Evolutionary conservation across 805 yeast genomes (phyloP), one percentile per base, ranked within the genome.

Genomic region (Teunomyces atbi): DNA sequence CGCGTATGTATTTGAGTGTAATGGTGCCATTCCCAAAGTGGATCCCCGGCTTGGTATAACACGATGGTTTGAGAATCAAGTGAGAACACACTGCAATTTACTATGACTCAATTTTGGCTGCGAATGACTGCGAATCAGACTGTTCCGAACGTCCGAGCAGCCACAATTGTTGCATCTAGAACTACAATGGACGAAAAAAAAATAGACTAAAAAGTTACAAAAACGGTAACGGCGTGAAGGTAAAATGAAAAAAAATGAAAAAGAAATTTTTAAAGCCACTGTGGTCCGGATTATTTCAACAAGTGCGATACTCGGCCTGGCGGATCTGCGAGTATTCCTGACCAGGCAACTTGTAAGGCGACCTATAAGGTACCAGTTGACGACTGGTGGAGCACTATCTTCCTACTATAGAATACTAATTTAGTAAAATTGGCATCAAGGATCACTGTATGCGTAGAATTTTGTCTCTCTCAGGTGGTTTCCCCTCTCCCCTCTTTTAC

Each of bases 41-140:
- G 53, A 51, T 27, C 82, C 84, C 0, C 64, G 77, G 39, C 74
- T 74, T 46, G 76, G 75, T 1, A 61, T 78, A 6, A 74, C 73
- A 42, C 53, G 64, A 12, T 76, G 83, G 81, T 79, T 79, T 53
- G 68, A 70, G 5, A 6, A 11, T 16, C 26, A 30, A 13, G 39
- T 42, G 18, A 15, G 40, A 32, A 40, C 42, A 18, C 8, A 36
- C 37, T 34, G 37, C 12, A 20, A 34, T 19, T 16, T 34, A 19
- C 21, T 19, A 16, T 34, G 37, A 34, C 13, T 12, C 21, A 19
- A 16, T 5, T 12, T 19, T 34, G 37, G 37, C 37, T 34, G 18
- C 33, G 33, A 18, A 18, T 33, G 21, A 16, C 28, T 36, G 19
- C 28, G 39, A 36, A 36, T 19, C 21, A 34, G 13, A n/a, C 16